Conservation (phyloP, 192 early-diverging fungal species). For the Rhizophlyctis rosea region DNA sequence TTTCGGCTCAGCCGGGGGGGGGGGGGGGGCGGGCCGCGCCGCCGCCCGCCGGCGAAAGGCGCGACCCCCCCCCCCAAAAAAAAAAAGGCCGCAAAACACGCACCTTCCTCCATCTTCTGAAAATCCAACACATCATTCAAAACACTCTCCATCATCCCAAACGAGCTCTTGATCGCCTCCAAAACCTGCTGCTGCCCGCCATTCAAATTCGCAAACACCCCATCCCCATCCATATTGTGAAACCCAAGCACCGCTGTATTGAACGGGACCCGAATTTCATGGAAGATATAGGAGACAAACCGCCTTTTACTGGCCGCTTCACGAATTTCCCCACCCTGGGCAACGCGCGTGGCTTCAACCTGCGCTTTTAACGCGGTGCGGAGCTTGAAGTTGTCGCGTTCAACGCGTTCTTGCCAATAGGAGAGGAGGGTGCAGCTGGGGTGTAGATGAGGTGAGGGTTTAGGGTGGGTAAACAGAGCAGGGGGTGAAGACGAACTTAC, state of each 20-base stretch:
- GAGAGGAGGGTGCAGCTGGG: slow-evolving; percentile 9
- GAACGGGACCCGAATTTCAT: slow-evolving; percentile 17
- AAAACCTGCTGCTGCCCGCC: neutral
- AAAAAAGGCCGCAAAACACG: neutral
- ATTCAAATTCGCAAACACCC: slow-evolving; percentile 1
- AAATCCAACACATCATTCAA: slow-evolving; percentile 18
- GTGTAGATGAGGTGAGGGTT: neutral
- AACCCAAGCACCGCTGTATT: slow-evolving; percentile 20
- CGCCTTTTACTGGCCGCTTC: slow-evolving; percentile 18
- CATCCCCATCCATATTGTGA: slow-evolving; percentile 18
- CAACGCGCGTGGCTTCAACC: slow-evolving; percentile 8
- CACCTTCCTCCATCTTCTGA: slow-evolving; percentile 25
- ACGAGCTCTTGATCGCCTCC: slow-evolving; percentile 11
- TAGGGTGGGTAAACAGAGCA: neutral
- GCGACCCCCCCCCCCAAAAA: no score
- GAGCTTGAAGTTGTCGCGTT: slow-evolving; percentile 16
- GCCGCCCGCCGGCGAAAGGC: no score
- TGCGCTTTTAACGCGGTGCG: slow-evolving; percentile 9
- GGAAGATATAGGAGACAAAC: slow-evolving; percentile 16
- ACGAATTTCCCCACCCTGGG: slow-evolving; percentile 10
- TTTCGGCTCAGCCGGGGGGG: no score
- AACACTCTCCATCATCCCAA: slow-evolving; percentile 17
- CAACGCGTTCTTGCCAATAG: slow-evolving; percentile 19
- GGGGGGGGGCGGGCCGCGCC: no score
- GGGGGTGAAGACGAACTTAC: neutral